A percentile compares a stretch with the other conserved stretches of the same genome.
Conservation (phyloP, 2,329 filamentous ascomycete species). For the Penicillium thymicola region DNA sequence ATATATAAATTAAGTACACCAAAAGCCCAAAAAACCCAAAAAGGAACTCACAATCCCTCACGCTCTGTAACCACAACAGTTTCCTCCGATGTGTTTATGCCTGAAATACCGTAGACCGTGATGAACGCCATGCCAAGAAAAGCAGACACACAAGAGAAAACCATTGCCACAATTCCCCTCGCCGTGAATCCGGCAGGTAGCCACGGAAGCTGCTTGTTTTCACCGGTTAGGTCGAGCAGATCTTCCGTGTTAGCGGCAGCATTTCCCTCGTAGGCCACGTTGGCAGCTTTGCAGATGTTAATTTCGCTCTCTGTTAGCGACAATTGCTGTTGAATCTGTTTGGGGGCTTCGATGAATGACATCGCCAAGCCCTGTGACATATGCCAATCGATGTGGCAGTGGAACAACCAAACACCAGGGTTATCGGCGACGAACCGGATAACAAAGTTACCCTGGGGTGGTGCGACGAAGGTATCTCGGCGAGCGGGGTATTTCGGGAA, state of each 20-base stretch:
- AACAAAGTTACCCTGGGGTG: conserved; percentile 65
- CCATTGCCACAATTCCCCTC: conserved; percentile 69
- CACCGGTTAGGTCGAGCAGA: conserved; percentile 60
- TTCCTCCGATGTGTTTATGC: conserved; percentile 1
- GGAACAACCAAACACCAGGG: conserved; percentile 65
- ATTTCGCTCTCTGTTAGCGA: conserved; percentile 61
- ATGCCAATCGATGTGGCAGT: conserved; percentile 81
- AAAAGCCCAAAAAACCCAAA: neutral
- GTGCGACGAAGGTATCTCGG: conserved; percentile 65
- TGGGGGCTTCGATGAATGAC: conserved; percentile 62
- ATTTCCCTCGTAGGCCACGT: conserved; percentile 60
- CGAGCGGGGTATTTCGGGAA: conserved; percentile 60
- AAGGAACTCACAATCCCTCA: neutral
- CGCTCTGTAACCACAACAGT: neutral
- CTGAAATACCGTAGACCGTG: conserved; percentile 55
- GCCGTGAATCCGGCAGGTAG: conserved; percentile 69
- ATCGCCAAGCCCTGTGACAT: conserved; percentile 63
- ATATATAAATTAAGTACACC: neutral
- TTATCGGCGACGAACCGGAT: conserved; percentile 50
- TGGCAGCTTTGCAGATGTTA: conserved; percentile 55
- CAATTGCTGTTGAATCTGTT: conserved; percentile 59
- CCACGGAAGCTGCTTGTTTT: conserved; percentile 54
- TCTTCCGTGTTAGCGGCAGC: conserved; percentile 69
- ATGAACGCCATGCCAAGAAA: conserved; percentile 66
- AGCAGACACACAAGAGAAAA: conserved; percentile 67